Base-by-base conservation (phyloP, 2,329 filamentous ascomycete species). In the Camillea tinctor region DNA sequence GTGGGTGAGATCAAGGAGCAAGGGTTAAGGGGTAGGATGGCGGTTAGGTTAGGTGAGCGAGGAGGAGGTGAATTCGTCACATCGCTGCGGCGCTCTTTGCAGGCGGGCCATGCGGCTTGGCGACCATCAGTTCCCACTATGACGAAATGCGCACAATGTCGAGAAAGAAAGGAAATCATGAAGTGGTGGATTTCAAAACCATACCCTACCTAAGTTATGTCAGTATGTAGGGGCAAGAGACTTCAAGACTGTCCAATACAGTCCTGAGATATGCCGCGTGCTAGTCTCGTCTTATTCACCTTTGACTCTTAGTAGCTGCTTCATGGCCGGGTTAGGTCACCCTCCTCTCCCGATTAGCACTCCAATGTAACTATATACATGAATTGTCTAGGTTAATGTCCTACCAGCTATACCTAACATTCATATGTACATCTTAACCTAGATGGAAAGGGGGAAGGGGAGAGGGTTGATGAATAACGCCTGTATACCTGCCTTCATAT, bases 71-170 rank as follows among this genome's bases (percentile, higher is more conserved):
- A 44, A 44, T 15, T n/a, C 36, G 36, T 44, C 36, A 44, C 36
- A 44, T 44, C 36, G 36, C 36, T 15, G 13, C n/a, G 36, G 36
- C 36, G 6, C 26, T 9, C 26, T 44, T 30, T 44, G 36, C 36
- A 44, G 36, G 36, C 36, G 36, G 17, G 36, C 17, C 36, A 44
- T 44, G 36, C 36, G 11, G 17, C 36, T 44, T 44, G 36, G 36
- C 36, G n/a, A 11, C 36, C 26, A 30, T 11, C 23, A 21, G 51
- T 57, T 53, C 24, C 58, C 61, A 58, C 61, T 59, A 65, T 65
- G 61, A 63, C 63, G 63, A 63, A 61, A 65, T 65, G 15, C 23
- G 49, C 26, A 54, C 30, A 30, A 54, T 55, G 56, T 24, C 49
- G 49, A 50, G 52, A 20, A n/a, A n/a, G n/a, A n/a, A n/a, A n/a